A percentile compares a stretch with the other conserved stretches of the same genome.
These are phyloP conservation scores for Sedum album DNA, from an alignment of 164 flowering plant species.

Conservation along the genomic window DNA sequence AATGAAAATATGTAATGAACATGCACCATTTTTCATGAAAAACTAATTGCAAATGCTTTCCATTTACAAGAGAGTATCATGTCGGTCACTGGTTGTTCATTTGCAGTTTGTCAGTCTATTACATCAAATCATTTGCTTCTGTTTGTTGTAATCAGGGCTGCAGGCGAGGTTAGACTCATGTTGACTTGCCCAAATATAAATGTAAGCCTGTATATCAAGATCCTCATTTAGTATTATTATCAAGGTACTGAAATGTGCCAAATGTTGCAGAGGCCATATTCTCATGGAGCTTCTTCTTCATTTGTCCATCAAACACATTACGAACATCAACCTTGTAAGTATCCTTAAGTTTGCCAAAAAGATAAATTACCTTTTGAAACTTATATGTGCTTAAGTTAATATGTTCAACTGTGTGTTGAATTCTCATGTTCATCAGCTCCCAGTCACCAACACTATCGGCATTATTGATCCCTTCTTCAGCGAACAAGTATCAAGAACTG, in stretches of 20 bases:
- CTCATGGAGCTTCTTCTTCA: neutral
- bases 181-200: neutral
- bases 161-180: neutral
- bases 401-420: neutral
- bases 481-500: too few species aligned
- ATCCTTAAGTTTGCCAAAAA: neutral
- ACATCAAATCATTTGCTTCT: neutral
- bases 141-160: too few species aligned
- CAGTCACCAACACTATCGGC: neutral
- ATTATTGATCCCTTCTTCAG: too few species aligned
- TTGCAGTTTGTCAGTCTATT: neutral
- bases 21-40: too few species aligned
- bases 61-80: neutral
- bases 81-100: neutral
- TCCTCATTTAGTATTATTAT: neutral
- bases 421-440: neutral
- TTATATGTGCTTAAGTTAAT: neutral
- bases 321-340: neutral
- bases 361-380: neutral
- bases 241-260: neutral
- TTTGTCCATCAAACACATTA: neutral
- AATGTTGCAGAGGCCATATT: neutral
- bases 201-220: too few species aligned
- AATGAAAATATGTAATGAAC: neutral
- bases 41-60: neutral